Evolutionary conservation across 805 yeast genomes (phyloP).

Genomic region (Candida odintsovae): DNA sequence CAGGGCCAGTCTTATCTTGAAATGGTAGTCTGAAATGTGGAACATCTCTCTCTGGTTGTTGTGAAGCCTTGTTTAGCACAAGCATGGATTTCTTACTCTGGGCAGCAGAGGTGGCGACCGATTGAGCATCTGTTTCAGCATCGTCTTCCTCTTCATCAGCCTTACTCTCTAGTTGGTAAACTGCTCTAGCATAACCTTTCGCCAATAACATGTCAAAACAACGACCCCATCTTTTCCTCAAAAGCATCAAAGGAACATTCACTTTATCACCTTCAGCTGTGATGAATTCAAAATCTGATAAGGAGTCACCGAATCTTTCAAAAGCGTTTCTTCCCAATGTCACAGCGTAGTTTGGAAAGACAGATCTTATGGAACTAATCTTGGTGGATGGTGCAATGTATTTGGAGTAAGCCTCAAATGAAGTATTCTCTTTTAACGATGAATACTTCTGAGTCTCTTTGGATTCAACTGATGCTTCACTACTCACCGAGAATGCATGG

Average conservation of each 20-base stretch:
- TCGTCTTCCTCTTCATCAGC: slow-evolving; percentile 1
- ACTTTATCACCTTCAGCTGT: slow-evolving; percentile 67
- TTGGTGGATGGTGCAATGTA: slow-evolving; percentile 70
- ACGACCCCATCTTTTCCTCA: slow-evolving; percentile 74
- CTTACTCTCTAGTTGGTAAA: slow-evolving; percentile 25
- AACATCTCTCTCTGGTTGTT: slow-evolving; percentile 25
- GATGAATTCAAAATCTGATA: slow-evolving; percentile 68
- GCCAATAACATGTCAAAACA: slow-evolving; percentile 59
- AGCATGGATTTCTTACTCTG: slow-evolving; percentile 22
- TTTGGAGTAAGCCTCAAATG: slow-evolving; percentile 65
- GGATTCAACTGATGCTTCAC: slow-evolving; percentile 15
- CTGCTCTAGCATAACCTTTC: slow-evolving; percentile 57
- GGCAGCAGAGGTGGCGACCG: slow-evolving; percentile 14
- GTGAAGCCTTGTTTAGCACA: slow-evolving; percentile 14
- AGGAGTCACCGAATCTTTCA: slow-evolving; percentile 55
- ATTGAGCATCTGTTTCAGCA: slow-evolving; percentile 6
- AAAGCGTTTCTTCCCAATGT: slow-evolving; percentile 72
- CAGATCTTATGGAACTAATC: slow-evolving; percentile 60
- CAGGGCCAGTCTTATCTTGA: slow-evolving; percentile 37
- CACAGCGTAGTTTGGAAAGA: slow-evolving; percentile 72
- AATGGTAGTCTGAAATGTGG: slow-evolving; percentile 68
- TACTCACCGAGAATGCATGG: slow-evolving; percentile 16
- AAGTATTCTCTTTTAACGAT: slow-evolving; percentile 14
- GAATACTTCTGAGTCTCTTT: not conserved
- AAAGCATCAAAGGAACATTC: slow-evolving; percentile 52